Evolutionary conservation across 441 rosid species (phyloP).

Genomic region (Erodium trifolium): DNA sequence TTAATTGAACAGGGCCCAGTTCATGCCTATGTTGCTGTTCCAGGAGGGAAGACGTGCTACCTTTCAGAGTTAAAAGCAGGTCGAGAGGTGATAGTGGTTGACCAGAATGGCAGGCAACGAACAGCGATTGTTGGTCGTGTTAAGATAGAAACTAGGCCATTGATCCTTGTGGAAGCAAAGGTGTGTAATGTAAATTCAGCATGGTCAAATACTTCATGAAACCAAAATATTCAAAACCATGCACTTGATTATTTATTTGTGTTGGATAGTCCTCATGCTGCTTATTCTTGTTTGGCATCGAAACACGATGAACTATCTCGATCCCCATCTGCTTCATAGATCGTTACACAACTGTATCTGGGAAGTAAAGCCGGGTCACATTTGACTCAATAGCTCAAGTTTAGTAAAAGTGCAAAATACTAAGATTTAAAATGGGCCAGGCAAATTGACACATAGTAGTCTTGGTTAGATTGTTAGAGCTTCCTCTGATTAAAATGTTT

Average conservation of each 20-base stretch:
- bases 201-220: background rate
- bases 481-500: too few relatives aligned
- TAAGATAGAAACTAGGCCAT: conserved; percentile 77
- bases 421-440: background rate
- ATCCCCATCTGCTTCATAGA: background rate
- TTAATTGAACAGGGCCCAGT: conserved; percentile 61
- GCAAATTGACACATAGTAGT: background rate
- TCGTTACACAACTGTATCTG: background rate
- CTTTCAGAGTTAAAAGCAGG: conserved; percentile 80
- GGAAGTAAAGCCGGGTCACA: background rate
- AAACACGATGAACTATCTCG: background rate
- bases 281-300: background rate
- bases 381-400: background rate
- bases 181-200: conserved; percentile 23
- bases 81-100: conserved; percentile 56
- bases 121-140: conserved; percentile 77
- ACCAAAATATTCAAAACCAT: too few relatives aligned
- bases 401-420: background rate
- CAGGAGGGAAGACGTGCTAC: conserved; percentile 83
- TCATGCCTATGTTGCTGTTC: conserved; percentile 67
- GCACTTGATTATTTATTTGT: background rate
- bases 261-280: background rate
- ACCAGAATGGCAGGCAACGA: conserved; percentile 51
- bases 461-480: too few relatives aligned
- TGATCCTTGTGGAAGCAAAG: conserved; percentile 70